Base-by-base conservation (phyloP, 2,329 filamentous ascomycete species). In the Dactylonectria estremocensis region DNA sequence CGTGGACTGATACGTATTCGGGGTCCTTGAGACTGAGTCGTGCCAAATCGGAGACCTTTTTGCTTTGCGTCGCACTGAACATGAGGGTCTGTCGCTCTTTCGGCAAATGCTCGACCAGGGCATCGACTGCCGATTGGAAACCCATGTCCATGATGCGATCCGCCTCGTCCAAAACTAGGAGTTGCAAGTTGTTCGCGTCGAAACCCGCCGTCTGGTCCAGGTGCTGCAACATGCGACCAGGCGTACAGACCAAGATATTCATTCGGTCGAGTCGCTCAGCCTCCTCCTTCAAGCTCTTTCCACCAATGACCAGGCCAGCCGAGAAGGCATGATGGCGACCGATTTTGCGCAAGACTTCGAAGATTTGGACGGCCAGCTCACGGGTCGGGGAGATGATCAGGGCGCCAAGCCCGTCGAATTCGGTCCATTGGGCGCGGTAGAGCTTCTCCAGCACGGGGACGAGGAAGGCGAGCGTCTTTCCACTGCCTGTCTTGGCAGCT, bases 91-190 rank as follows among this genome's bases (percentile, higher is more conserved):
- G 96, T 69, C 96, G 88, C 31, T 92, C 85, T 74, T 90, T 91
- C 1, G 96, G 96, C 2, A 99, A 85, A 78, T 98, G 97, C 69
- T 97, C 95, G 31, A 99, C 83, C 57, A 99, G 93, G 0, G 96
- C 96, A 81, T 99, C 96, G 3, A 99, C 91, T 1, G 94, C 94
- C 5, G 87, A 86, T 80, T 97, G 92, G 80, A 99, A 99, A 5
- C 96, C 96, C 94, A 98, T 96, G 77, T 99, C 96, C 88, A 99
- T 91, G 77, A 98, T 98, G 45, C 96, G 90, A 80, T 99, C 96
- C 3, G 96, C 96, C 81, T 99, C 96, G 76, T 99, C 96, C 64
- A 99, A 85, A 0, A 99, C 95, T 57, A 99, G 84, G 79, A 99
- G 93, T 82, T 97, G 94, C 70, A 99, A 81, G 78, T 97, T 96